Evolutionary conservation across 129 eudicot species (phyloP).

Genomic region (Centrapalus pauciflorus): DNA sequence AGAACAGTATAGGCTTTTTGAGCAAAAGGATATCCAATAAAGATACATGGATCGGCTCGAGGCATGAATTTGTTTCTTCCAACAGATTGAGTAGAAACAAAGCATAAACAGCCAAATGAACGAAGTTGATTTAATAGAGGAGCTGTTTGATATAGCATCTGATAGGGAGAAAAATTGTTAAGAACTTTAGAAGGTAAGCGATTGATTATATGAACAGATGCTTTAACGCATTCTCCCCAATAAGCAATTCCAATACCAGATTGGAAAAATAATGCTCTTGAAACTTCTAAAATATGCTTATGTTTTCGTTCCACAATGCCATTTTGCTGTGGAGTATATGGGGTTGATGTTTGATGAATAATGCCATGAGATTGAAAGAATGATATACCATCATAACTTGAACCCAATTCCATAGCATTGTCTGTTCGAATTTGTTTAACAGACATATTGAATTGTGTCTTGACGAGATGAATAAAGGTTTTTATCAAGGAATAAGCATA

Average conservation of each 20-base stretch:
- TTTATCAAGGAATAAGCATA: neutral
- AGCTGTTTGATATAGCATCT: no score
- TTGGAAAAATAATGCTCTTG: no score
- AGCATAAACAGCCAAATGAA: neutral
- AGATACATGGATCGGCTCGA: neutral
- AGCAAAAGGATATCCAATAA: no score
- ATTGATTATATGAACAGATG: neutral
- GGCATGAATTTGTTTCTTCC: neutral
- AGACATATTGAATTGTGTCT: no score
- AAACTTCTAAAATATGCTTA: neutral
- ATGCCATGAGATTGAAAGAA: neutral
- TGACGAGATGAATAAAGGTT: neutral
- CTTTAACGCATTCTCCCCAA: no score
- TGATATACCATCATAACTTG: no score
- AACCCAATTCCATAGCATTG: no score
- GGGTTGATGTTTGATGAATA: neutral
- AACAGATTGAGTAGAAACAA: neutral
- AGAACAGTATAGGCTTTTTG: no score
- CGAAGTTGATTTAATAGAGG: neutral
- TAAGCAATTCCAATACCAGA: no score
- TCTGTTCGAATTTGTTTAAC: no score
- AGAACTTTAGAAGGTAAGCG: neutral
- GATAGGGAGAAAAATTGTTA: neutral
- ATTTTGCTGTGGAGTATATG: neutral
- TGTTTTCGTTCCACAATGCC: no score